These are phyloP conservation scores for Hyaloscypha bicolor DNA, from an alignment of 495 filamentous ascomycete genomes.

Conservation along the genomic window DNA sequence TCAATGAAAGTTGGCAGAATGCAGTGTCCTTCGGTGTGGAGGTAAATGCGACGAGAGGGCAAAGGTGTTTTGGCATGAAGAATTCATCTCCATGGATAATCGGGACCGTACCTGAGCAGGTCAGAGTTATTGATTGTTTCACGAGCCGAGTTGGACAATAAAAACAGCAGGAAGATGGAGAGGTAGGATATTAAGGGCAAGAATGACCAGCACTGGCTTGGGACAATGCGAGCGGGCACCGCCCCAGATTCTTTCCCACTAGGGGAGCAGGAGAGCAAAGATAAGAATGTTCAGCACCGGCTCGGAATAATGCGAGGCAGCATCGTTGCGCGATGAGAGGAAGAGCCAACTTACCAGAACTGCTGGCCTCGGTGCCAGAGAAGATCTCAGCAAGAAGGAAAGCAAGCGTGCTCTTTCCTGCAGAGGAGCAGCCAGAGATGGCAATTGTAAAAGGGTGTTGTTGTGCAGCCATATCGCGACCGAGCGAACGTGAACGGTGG, in stretches of 20 bases:
- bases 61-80: constrained; percentile 17
- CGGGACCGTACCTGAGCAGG: background rate
- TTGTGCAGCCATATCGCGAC: background rate
- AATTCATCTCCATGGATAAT: constrained; percentile 27
- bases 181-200: no score
- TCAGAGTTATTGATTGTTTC: background rate
- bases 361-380: background rate
- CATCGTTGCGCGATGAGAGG: no score
- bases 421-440: constrained; percentile 15
- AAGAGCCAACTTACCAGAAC: no score
- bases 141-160: background rate
- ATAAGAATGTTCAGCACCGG: no score
- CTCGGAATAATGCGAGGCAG: no score
- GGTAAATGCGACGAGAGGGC: background rate
- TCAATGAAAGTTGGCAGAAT: background rate
- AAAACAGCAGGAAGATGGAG: no score
- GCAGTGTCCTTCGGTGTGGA: background rate
- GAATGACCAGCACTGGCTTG: no score
- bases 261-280: no score
- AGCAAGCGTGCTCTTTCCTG: constrained; percentile 28
- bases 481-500: background rate
- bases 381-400: constrained; percentile 17
- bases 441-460: background rate
- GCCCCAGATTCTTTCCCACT: no score
- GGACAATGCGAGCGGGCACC: no score